Evolutionary conservation across 495 filamentous ascomycete genomes (phyloP).

Genomic region (Aspergillus sclerotiicarbonarius): DNA sequence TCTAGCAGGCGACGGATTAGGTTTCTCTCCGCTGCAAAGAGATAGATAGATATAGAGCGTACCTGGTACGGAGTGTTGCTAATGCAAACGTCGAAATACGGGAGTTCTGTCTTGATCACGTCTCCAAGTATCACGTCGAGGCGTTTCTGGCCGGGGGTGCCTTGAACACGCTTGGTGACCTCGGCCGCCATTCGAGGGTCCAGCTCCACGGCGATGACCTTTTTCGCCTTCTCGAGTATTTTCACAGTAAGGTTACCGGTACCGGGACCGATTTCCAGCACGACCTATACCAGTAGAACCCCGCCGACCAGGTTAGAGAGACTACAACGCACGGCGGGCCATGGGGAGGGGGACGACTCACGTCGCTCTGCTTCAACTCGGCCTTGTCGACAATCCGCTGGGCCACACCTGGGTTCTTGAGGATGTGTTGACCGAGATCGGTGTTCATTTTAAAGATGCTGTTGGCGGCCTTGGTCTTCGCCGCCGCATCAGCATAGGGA

Average conservation of each 20-base stretch:
- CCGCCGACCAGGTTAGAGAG: background rate
- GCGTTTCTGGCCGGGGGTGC: conserved; percentile 72
- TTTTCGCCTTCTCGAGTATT: conserved; percentile 83
- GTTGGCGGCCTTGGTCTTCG: conserved; percentile 58
- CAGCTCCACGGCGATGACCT: conserved; percentile 86
- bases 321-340: background rate
- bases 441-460: conserved; percentile 89
- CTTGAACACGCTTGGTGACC: conserved; percentile 90
- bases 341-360: conserved; percentile 25
- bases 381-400: conserved; percentile 87
- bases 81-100: conserved; percentile 88
- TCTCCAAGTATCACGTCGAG: conserved; percentile 87
- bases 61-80: conserved; percentile 89
- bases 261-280: conserved; percentile 74
- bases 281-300: conserved; percentile 37
- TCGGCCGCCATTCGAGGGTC: conserved; percentile 97
- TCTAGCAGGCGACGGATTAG: conserved; percentile 42
- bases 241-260: conserved; percentile 87
- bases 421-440: conserved; percentile 84
- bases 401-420: conserved; percentile 93
- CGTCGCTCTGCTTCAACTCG: conserved; percentile 83
- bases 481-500: conserved; percentile 57
- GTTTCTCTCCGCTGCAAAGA: background rate
- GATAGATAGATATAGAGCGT: conserved; percentile 18
- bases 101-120: conserved; percentile 86